Conservation (phyloP, 2,329 filamentous ascomycete genomes). For the Zasmidium cellare region DNA sequence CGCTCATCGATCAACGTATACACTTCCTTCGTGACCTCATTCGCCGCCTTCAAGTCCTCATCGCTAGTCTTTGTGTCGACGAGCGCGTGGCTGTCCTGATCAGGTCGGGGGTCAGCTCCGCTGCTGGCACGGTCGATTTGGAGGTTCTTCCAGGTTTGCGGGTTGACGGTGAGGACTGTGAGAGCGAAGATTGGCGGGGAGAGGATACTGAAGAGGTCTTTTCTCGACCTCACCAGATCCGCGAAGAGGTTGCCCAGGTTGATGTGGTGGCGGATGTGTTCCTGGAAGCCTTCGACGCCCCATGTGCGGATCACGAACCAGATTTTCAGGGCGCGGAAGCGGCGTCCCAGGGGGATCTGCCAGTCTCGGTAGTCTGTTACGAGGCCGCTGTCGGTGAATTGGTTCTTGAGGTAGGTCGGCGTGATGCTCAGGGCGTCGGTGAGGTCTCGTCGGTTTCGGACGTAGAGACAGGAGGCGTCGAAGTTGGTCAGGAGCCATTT, state of each 20-base stretch:
- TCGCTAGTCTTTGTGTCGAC: constrained; percentile 17
- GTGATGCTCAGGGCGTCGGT: constrained; percentile 76
- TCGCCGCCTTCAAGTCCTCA: constrained; percentile 55
- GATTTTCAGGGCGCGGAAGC: constrained; percentile 87
- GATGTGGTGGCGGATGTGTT: constrained; percentile 70
- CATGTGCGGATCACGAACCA: constrained; percentile 92
- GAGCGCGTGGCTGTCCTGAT: constrained; percentile 28
- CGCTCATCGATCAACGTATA: constrained; percentile 72
- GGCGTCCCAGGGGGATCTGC: constrained; percentile 88
- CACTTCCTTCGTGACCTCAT: constrained; percentile 69
- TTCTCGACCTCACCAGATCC: constrained; percentile 55
- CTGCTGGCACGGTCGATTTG: constrained; percentile 33
- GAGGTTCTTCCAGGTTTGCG: constrained; percentile 32
- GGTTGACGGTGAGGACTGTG: constrained; percentile 70
- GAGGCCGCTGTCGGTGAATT: constrained; percentile 74
- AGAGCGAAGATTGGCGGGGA: constrained; percentile 75
- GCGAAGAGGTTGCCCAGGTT: constrained; percentile 70
- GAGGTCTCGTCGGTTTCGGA: constrained; percentile 73
- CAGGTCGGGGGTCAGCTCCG: constrained; percentile 27
- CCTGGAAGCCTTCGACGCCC: constrained; percentile 72
- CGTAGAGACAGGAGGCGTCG: constrained; percentile 78
- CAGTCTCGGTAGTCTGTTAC: constrained; percentile 97
- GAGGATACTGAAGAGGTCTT: constrained; percentile 74
- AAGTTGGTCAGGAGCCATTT: constrained; percentile 97
- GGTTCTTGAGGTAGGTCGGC: constrained; percentile 79